These are phyloP conservation scores for Kluyveromyces lactis DNA, from an alignment of 805 yeast genomes.

Conservation along the genomic window DNA sequence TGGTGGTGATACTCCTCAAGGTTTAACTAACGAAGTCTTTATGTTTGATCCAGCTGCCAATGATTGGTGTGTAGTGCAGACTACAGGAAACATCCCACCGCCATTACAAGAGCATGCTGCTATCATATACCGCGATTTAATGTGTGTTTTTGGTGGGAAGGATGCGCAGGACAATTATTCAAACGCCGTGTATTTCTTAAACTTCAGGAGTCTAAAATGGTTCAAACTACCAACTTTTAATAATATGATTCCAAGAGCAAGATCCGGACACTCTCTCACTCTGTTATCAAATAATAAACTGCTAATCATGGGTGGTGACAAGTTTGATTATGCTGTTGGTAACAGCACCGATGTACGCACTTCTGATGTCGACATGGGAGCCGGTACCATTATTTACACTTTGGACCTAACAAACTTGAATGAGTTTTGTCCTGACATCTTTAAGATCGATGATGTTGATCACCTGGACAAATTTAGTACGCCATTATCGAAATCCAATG, in stretches of 20 bases:
- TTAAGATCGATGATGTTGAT: conserved; percentile 19
- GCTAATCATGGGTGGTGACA: conserved; percentile 88
- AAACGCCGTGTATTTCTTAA: conserved; percentile 63
- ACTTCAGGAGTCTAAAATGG: conserved; percentile 67
- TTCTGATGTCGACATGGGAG: conserved; percentile 43
- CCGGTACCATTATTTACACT: conserved; percentile 54
- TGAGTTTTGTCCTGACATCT: conserved; percentile 32
- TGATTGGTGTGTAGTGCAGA: conserved; percentile 62
- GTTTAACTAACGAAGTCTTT: conserved; percentile 70
- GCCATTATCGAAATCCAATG: background rate
- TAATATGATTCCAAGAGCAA: conserved; percentile 57
- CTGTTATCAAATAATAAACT: conserved; percentile 58
- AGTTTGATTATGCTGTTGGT: conserved; percentile 51
- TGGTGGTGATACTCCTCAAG: conserved; percentile 82
- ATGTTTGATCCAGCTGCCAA: conserved; percentile 61
- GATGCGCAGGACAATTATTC: conserved; percentile 61
- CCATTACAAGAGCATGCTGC: conserved; percentile 92
- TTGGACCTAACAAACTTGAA: conserved; percentile 42
- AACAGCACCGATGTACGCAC: conserved; percentile 44
- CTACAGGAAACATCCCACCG: conserved; percentile 53
- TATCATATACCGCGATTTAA: conserved; percentile 62
- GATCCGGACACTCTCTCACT: conserved; percentile 89
- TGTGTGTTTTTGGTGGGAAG: conserved; percentile 89
- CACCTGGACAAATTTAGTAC: background rate
- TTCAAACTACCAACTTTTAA: conserved; percentile 43